Evolutionary conservation across 2,329 filamentous ascomycete genomes (phyloP), one percentile per base, ranked within the genome.

Genomic region (Claviceps digitariae): DNA sequence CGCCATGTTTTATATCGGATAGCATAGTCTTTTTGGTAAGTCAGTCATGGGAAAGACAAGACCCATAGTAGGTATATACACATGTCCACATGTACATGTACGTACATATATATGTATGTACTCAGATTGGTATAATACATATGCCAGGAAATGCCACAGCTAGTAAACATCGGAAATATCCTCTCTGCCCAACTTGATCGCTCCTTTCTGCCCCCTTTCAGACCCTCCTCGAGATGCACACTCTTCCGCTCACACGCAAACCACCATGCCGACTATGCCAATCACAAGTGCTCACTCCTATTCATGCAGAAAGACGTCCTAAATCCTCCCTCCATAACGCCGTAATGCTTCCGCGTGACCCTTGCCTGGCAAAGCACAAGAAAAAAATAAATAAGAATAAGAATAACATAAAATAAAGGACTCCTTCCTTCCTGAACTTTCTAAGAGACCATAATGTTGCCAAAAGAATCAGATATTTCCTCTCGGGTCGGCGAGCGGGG

Each of bases 401-500:
- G 13, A 36, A 23, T 20, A 23, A 44, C 6, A 23, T 9, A 23
- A 44, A 23, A 10, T 9, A 25, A 44, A 7, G 10, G 13, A 25
- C 15, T 9, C 27, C 43, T 12, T 25, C 21, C 27, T 9, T 4
- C 27, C 9, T 45, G 23, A 38, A 13, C 43, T 45, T 45, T 45
- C 63, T 58, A 70, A 44, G 60, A 64, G 43, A 81, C 78, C 74
- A 81, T 75, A 50, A 81, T 69, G 60, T 75, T 79, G 56, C 74
- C 70, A 63, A 82, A 81, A 29, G 72, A 68, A 54, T 81, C 74
- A 17, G 74, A 73, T 53, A 81, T 81, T 49, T 81, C 75, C 21
- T 69, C 66, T 52, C 67, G 69, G 7, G 73, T 73, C 8, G 72
- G 62, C 44, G 72, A 67, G 8, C 67, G 60, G 34, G 66, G 58